Base-by-base conservation (phyloP, 139 green algal genomes). In the Chlorella vulgaris region DNA sequence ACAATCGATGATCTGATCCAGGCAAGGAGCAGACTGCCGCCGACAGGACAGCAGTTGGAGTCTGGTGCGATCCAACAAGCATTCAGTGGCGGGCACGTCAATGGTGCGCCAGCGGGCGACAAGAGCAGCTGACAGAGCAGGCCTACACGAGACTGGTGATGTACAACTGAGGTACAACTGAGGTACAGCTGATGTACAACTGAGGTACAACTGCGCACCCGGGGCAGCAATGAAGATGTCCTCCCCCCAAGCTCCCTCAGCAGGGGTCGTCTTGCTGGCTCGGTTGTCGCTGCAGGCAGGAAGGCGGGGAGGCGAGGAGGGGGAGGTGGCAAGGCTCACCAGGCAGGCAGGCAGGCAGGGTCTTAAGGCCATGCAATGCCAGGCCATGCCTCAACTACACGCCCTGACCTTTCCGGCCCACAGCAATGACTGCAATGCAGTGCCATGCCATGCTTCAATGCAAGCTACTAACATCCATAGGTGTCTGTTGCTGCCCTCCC, bases 141-240 rank as follows among this genome's bases (percentile, higher is more conserved):
- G n/a, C n/a, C n/a, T n/a, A n/a, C n/a, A n/a, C n/a, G n/a, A n/a
- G n/a, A n/a, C n/a, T n/a, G n/a, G n/a, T n/a, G n/a, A n/a, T n/a
- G n/a, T n/a, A n/a, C 47, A 58, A 58, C 15, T 58, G 47, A 58
- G 47, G 47, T 15, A 58, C 3, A 7, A 55, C 10, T 18, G 31
- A n/a, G n/a, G n/a, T n/a, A n/a, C n/a, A n/a, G n/a, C n/a, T n/a
- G n/a, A n/a, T n/a, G n/a, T n/a, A n/a, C 47, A 58, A 58, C 15
- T 58, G 47, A 58, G 47, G 47, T 15, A 58, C 3, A 7, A 55
- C 10, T 18, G 31, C 47, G 39, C 83, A 65, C 83, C 69, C 22
- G 83, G 83, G 3, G 77, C 76, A 0, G 83, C 60, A 13, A 87
- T 33, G 69, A 87, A 87, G 53, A 87, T 77, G 81, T 87, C 83